Percentiles rank a stretch among this genome's conserved stretches.
Evolutionary conservation across 2,329 filamentous ascomycete genomes (phyloP).

Genomic region (Coniella lustricola): DNA sequence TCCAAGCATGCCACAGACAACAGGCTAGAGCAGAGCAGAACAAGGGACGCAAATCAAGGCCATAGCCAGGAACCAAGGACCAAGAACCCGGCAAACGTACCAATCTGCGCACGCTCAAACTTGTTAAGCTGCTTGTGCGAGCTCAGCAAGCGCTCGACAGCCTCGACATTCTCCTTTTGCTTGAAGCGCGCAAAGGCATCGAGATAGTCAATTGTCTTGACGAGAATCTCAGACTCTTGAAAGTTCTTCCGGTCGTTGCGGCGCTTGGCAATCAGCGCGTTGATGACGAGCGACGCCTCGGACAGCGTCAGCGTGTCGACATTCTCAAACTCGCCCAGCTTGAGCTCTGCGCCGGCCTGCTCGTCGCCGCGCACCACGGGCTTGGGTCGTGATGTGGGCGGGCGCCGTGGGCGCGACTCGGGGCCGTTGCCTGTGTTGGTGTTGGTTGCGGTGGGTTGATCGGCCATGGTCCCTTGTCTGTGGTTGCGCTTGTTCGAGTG

Average conservation of each 20-base stretch:
- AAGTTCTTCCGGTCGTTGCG: constrained; percentile 73
- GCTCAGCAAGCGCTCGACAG: constrained; percentile 81
- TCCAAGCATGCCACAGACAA: no score
- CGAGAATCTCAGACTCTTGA: constrained; percentile 77
- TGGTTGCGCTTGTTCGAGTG: background rate
- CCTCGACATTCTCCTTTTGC: constrained; percentile 87
- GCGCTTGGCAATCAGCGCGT: constrained; percentile 76
- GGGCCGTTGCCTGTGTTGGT: constrained; percentile 2
- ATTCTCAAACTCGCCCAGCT: constrained; percentile 87
- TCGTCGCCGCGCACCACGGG: constrained; percentile 71
- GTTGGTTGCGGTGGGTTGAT: background rate
- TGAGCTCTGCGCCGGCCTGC: constrained; percentile 73
- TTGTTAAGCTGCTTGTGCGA: constrained; percentile 74
- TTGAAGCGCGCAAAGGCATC: constrained; percentile 95
- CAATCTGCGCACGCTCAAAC: constrained; percentile 90
- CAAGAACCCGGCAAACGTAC: constrained; percentile 35
- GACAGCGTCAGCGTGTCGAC: constrained; percentile 88
- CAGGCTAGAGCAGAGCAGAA: no score
- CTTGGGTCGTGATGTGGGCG: constrained; percentile 58
- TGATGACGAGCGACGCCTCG: constrained; percentile 86
- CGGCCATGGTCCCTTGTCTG: background rate
- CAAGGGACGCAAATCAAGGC: background rate
- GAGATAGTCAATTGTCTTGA: constrained; percentile 85
- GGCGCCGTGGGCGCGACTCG: constrained; percentile 22
- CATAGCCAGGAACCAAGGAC: background rate